Percentiles rank a stretch among this genome's conserved stretches.
Evolutionary conservation across 2,329 filamentous ascomycete genomes (phyloP).

Genomic region (Ceratocystis cubensis): DNA sequence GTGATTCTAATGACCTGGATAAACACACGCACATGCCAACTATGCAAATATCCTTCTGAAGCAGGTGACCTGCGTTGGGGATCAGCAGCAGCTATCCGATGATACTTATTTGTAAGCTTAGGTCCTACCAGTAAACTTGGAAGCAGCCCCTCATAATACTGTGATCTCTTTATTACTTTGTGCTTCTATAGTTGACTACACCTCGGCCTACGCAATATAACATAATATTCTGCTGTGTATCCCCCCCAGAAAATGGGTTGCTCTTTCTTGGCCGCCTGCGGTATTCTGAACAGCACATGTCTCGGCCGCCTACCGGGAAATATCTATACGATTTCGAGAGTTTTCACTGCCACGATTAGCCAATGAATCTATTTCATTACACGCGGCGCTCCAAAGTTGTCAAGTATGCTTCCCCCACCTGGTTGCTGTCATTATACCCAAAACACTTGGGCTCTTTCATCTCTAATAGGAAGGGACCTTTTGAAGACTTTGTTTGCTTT

Average conservation of each 20-base stretch:
- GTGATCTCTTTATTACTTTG: neutral
- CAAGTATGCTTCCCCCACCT: neutral
- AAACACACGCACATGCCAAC: neutral
- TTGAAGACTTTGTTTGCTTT: constrained; percentile 2
- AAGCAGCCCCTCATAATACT: neutral
- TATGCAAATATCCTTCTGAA: no score
- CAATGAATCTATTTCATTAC: neutral
- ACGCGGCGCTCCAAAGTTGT: no score
- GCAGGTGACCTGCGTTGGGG: no score
- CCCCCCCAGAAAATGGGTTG: no score
- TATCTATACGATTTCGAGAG: neutral
- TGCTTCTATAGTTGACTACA: neutral
- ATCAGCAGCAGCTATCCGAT: neutral
- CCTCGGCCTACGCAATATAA: no score
- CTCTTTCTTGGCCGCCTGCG: no score
- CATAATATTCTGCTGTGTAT: no score
- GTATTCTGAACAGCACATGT: neutral
- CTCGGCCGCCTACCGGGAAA: neutral
- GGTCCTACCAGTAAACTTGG: neutral
- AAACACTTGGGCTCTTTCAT: neutral
- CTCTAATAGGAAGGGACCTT: neutral
- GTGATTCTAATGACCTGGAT: no score
- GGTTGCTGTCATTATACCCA: neutral
- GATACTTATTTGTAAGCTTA: neutral
- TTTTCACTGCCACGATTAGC: neutral